These are phyloP conservation scores for Alternaria arborescens DNA, from an alignment of 2,329 filamentous ascomycete genomes.

Conservation along the genomic window DNA sequence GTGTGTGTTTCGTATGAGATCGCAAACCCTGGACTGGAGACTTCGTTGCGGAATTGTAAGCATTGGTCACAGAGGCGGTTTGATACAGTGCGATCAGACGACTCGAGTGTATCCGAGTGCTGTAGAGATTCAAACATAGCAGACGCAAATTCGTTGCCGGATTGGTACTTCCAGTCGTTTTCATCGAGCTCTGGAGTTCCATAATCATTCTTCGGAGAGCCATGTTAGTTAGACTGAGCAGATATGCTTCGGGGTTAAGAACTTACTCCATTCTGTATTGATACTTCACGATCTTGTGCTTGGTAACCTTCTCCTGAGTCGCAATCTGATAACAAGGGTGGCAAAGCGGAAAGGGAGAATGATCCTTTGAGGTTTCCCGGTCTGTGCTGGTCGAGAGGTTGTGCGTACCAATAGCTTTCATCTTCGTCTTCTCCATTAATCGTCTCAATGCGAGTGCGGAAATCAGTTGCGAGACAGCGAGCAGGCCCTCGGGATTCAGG, in stretches of 20 bases:
- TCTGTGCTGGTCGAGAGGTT: not conserved
- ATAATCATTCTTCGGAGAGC: not conserved
- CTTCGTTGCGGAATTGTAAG: not conserved
- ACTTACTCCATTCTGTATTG: not conserved
- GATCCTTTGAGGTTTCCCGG: not conserved
- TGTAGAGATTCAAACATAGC: not conserved
- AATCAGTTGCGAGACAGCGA: constrained; percentile 3
- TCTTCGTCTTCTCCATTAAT: constrained; percentile 8
- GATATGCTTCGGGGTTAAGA: not conserved
- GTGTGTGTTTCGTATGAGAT: not conserved
- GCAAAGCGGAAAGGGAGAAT: too few species aligned
- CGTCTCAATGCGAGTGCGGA: not conserved
- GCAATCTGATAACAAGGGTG: not conserved
- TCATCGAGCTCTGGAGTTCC: constrained; percentile 12
- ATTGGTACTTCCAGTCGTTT: constrained; percentile 6
- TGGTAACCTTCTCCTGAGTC: not conserved
- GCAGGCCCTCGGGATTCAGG: not conserved
- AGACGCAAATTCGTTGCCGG: not conserved
- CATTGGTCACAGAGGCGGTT: not conserved
- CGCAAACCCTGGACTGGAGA: not conserved
- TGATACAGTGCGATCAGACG: not conserved
- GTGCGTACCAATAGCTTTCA: constrained; percentile 1
- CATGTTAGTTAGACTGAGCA: not conserved
- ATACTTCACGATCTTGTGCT: not conserved
- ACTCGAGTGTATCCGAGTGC: not conserved